A percentile compares a stretch with the other conserved stretches of the same genome.
phyloP scores from a whole-genome alignment of 441 rosid genomes.

The Erodium chrysanthum region DNA sequence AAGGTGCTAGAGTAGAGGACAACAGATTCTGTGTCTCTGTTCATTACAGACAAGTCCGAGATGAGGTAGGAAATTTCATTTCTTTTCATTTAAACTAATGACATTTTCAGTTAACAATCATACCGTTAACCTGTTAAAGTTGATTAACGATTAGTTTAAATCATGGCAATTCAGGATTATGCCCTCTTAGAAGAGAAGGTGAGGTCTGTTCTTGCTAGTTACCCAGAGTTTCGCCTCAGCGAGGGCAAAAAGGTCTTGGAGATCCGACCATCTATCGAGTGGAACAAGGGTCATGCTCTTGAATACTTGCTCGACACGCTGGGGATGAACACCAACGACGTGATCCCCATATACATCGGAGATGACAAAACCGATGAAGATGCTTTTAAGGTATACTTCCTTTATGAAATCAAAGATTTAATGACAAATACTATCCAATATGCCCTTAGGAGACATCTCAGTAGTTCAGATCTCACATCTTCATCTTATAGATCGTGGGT shows the following conservation, averaged over 20 bases:
- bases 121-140: too few relatives aligned
- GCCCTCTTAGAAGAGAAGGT: slow-evolving; percentile 33
- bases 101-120: too few relatives aligned
- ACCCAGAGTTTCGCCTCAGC: slow-evolving; percentile 25
- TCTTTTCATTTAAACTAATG: too few relatives aligned
- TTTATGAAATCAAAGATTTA: too few relatives aligned
- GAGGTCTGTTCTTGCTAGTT: slow-evolving; percentile 31
- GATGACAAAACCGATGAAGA: slow-evolving; percentile 43
- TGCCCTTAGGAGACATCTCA: too few relatives aligned
- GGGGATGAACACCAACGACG: slow-evolving; percentile 31
- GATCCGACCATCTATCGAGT: slow-evolving; percentile 35
- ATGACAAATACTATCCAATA: too few relatives aligned
- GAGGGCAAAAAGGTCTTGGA: slow-evolving; percentile 43
- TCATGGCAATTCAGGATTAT: slow-evolving; percentile 29
- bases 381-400: slow-evolving; percentile 30
- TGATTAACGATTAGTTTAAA: background rate
- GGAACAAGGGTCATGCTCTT: slow-evolving; percentile 42
- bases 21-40: slow-evolving; percentile 39
- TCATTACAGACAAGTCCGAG: slow-evolving; percentile 32
- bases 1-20: slow-evolving; percentile 36
- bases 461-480: too few relatives aligned
- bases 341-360: slow-evolving; percentile 36
- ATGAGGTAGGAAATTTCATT: slow-evolving; percentile 21
- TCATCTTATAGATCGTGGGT: too few relatives aligned
- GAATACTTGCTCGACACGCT: slow-evolving; percentile 35